Base-by-base conservation (phyloP, 768 basidiomycete species). In the Mycena albidolilacea region DNA sequence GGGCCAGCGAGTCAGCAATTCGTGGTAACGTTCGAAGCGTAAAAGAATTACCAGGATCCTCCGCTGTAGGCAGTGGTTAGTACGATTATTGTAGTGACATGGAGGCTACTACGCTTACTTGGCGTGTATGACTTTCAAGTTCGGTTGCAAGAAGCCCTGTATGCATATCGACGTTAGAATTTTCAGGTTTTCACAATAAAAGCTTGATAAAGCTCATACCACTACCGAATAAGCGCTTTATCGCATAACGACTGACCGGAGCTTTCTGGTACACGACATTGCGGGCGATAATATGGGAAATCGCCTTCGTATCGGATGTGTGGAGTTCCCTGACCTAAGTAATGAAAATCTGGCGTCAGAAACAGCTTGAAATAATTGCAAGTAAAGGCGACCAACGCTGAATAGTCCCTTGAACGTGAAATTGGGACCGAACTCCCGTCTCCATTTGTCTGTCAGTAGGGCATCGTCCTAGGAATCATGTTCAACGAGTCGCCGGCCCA, bases 201-300 rank as follows among this genome's bases (percentile, higher is more conserved):
- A 30, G 30, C 30, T 30, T 30, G 30, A 23, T 7, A 44, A 50
- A 30, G 10, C 10, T 0, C 39, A 12, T 54, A 69, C 61, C 60
- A 15, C 37, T 14, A 5, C 68, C 68, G 2, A 69, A 37, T 3
- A 69, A 44, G 5, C 35, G 39, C 30, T 17, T 54, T 1, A n/a
- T 17, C 30, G 60, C 23, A 41, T 62, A 54, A 37, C 12, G 68
- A 44, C 7, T 48, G 41, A 46, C 3, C 1, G 68, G 50, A 5
- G 39, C 17, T 76, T 89, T 90, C 50, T 83, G 83, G 48, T 85
- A 89, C 58, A 81, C 79, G 23, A 79, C 78, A 8, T 80, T 71
- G 65, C 87, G 85, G 0, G 78, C 77, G n/a, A 91, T 77, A 62
- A 91, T 84, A 66, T 90, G 85, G 17, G 82, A 80, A 35, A 90